Conservation (phyloP, 2,329 filamentous ascomycete species). For the Fusarium sp. region DNA sequence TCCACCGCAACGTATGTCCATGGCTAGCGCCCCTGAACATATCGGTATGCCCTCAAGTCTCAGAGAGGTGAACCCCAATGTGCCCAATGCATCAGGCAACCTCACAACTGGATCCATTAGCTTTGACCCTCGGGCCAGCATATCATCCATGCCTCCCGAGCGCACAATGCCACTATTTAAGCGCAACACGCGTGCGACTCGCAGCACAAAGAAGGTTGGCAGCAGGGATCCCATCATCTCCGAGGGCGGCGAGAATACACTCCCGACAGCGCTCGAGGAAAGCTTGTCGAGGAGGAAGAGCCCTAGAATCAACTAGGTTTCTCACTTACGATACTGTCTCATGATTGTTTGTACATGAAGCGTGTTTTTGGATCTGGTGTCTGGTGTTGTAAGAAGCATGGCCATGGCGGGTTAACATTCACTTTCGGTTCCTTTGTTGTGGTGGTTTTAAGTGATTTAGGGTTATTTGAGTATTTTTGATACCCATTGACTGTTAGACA, state of each 20-base stretch:
- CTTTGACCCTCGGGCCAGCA: constrained; percentile 59
- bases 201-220: constrained; percentile 50
- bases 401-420: constrained; percentile 8
- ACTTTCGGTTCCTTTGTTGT: constrained; percentile 24
- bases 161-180: constrained; percentile 62
- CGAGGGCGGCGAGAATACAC: constrained; percentile 65
- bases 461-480: constrained; percentile 50
- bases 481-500: constrained; percentile 48
- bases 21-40: constrained; percentile 44
- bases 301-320: constrained; percentile 57
- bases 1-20: constrained; percentile 46
- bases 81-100: constrained; percentile 60
- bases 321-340: neutral
- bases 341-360: neutral
- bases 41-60: constrained; percentile 57
- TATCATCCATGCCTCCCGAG: constrained; percentile 55
- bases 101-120: constrained; percentile 51
- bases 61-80: constrained; percentile 66
- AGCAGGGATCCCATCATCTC: constrained; percentile 43
- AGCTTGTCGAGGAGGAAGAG: constrained; percentile 65
- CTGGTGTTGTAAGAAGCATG: constrained; percentile 21
- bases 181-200: constrained; percentile 54
- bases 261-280: constrained; percentile 58
- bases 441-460: constrained; percentile 32
- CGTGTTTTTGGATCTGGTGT: constrained; percentile 31